Conservation (phyloP, 2,329 filamentous ascomycete species). For the Beauveria asiatica region DNA sequence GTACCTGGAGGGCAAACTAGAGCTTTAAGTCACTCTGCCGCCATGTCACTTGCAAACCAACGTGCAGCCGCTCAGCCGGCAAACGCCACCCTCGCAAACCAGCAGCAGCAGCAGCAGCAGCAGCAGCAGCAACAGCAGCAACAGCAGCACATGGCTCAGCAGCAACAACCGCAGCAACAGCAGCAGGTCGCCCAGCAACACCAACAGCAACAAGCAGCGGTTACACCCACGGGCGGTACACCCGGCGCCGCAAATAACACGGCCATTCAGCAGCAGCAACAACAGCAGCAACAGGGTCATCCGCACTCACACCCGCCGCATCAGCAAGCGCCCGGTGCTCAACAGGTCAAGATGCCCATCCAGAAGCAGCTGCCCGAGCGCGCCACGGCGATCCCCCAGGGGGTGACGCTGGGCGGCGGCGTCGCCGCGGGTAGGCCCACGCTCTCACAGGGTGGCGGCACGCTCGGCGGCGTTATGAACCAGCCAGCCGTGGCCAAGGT, state of each 20-base stretch:
- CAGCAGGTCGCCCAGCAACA: constrained; percentile 24
- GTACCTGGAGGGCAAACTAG: constrained; percentile 28
- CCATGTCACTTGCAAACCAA: constrained; percentile 41
- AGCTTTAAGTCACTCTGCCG: constrained; percentile 40
- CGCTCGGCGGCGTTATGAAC: constrained; percentile 72
- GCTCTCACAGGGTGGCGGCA: constrained; percentile 67
- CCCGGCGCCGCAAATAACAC: constrained; percentile 15
- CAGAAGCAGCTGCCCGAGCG: constrained; percentile 66
- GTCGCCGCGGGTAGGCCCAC: constrained; percentile 67
- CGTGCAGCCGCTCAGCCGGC: constrained; percentile 27
- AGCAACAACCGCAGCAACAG: constrained; percentile 12
- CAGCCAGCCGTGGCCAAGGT: constrained; percentile 79
- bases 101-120: constrained; percentile 17
- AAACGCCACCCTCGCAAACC: constrained; percentile 22
- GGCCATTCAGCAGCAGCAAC: constrained; percentile 16
- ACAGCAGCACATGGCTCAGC: constrained; percentile 7
- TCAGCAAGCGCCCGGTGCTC: constrained; percentile 24
- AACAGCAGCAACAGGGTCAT: constrained; percentile 33
- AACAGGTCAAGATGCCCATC: constrained; percentile 65
- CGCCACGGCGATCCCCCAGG: constrained; percentile 60
- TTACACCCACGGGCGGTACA: constrained; percentile 16
- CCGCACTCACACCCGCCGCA: constrained; percentile 39
- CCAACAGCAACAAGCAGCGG: constrained; percentile 8
- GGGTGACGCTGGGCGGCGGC: constrained; percentile 61
- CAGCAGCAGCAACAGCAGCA: constrained; percentile 10